phyloP scores from a whole-genome alignment of 768 basidiomycete species.

The Mycena metata region DNA sequence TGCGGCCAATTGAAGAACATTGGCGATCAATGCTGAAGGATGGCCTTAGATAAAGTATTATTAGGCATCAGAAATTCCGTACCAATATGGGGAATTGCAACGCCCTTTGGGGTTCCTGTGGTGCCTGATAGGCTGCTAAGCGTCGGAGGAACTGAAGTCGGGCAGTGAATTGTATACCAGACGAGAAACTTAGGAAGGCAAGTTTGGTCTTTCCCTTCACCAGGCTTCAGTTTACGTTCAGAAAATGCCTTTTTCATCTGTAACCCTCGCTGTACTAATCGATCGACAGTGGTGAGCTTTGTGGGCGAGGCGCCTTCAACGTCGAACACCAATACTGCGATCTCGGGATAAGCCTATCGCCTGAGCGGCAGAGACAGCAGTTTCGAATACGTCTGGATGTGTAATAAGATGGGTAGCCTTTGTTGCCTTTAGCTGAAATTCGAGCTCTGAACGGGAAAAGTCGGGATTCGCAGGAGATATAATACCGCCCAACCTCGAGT shows the following conservation, averaged over 20 bases:
- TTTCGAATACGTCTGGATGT: constrained; percentile 59
- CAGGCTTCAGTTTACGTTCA: constrained; percentile 62
- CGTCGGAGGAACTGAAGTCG: background rate
- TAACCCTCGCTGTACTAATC: constrained; percentile 64
- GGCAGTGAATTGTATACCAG: constrained; percentile 48
- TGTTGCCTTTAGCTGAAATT: constrained; percentile 66
- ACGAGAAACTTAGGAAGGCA: constrained; percentile 80
- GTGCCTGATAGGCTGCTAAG: constrained; percentile 56
- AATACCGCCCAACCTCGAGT: constrained; percentile 44
- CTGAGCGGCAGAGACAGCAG: constrained; percentile 58
- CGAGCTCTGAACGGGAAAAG: constrained; percentile 66
- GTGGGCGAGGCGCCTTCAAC: constrained; percentile 32
- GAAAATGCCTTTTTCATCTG: constrained; percentile 53
- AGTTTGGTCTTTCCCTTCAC: constrained; percentile 79
- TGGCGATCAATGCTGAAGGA: constrained; percentile 61
- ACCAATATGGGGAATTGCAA: constrained; percentile 70
- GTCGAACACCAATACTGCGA: constrained; percentile 61
- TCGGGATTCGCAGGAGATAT: constrained; percentile 70
- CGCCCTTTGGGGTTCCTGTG: constrained; percentile 81
- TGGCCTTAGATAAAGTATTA: too few relatives aligned
- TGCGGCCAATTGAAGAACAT: constrained; percentile 70
- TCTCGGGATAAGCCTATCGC: constrained; percentile 54
- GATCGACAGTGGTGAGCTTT: constrained; percentile 55
- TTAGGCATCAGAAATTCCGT: too few relatives aligned
- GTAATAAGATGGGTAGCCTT: constrained; percentile 63